A percentile compares a stretch with the other conserved stretches of the same genome.
phyloP scores from a whole-genome alignment of 2,329 filamentous ascomycete species.

The Apiospora rasikravindrae region DNA sequence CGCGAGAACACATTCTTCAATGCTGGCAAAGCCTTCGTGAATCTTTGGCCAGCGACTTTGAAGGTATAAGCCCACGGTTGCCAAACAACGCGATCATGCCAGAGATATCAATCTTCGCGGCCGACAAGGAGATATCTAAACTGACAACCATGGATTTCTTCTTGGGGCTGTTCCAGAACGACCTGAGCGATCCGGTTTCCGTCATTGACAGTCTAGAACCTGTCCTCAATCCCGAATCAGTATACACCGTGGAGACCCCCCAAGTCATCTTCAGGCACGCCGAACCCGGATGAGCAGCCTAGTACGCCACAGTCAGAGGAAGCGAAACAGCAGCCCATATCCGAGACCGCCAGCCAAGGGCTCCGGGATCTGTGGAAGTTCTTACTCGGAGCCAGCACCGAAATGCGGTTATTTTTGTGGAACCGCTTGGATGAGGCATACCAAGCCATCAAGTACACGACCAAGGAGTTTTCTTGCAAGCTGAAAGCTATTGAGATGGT shows the following conservation, averaged over 20 bases:
- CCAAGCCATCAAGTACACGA: slow-evolving; percentile 78
- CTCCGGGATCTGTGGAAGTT: slow-evolving; percentile 85
- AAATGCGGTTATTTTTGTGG: slow-evolving; percentile 87
- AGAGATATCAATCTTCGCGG: slow-evolving; percentile 79
- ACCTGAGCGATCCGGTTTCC: slow-evolving; percentile 78
- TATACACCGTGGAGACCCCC: slow-evolving; percentile 43
- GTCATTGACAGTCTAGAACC: slow-evolving; percentile 94
- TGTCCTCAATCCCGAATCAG: slow-evolving; percentile 76
- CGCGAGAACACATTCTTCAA: slow-evolving; percentile 61
- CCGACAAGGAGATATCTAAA: slow-evolving; percentile 89
- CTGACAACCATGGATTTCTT: slow-evolving; percentile 98
- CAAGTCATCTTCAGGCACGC: slow-evolving; percentile 24
- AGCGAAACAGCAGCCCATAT: slow-evolving; percentile 46
- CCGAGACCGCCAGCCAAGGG: slow-evolving; percentile 59
- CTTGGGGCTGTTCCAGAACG: slow-evolving; percentile 83
- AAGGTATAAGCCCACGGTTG: slow-evolving; percentile 59
- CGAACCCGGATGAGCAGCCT: slow-evolving; percentile 27
- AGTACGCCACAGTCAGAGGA: slow-evolving; percentile 24
- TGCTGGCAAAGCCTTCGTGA: slow-evolving; percentile 65
- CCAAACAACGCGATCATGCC: slow-evolving; percentile 90
- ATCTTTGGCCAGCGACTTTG: slow-evolving; percentile 47
- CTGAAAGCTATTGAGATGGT: slow-evolving; percentile 87
- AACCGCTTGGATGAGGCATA: slow-evolving; percentile 90
- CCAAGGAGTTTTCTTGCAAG: slow-evolving; percentile 88
- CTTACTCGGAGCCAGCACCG: slow-evolving; percentile 78